Evolutionary conservation across 805 yeast genomes (phyloP), one percentile per base, ranked within the genome.

Genomic region (Pachysolen tannophilus): DNA sequence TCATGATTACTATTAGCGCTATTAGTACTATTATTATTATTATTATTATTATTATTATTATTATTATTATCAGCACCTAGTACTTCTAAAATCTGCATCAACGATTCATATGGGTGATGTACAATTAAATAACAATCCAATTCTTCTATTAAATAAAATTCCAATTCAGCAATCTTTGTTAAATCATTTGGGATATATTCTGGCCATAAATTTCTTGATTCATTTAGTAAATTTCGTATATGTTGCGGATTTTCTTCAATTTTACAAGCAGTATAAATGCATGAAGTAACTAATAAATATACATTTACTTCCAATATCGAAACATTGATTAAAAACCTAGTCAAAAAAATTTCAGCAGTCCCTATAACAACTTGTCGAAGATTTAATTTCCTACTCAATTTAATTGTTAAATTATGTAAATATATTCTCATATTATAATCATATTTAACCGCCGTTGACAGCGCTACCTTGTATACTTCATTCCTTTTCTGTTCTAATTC

Each of bases 181-280:
- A 87, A 75, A 53, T 90, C 97, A 39, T 82, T 86, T 0, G 97
- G 94, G 25, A 90, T 80, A 48, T 78, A 85, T 49, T 88, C 96
- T 0, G 97, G 97, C 97, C 97, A 90, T 26, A 86, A 60, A 26
- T 80, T 80, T 35, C 95, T 61, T 2, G 97, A 92, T 52, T 90
- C 97, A 14, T 78, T 68, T 16, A 85, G 73, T 8, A 92, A 69
- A 1, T 88, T 74, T 37, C 96, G 61, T 8, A 92, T 86, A 52
- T 92, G 97, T 50, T 83, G 94, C 1, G 98, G 97, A 46, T 85
- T 81, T 56, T 92, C 98, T 55, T 92, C 97, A 23, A 87, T 82
- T 53, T 92, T 90, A 60, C 96, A 82, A 0, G 97, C 88, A 20
- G 92, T 67, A 49, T 92, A 92, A 2, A 90, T 67, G 45, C 92